Base-by-base conservation (phyloP, 306 rosid species). In the Prunus campanulata region DNA sequence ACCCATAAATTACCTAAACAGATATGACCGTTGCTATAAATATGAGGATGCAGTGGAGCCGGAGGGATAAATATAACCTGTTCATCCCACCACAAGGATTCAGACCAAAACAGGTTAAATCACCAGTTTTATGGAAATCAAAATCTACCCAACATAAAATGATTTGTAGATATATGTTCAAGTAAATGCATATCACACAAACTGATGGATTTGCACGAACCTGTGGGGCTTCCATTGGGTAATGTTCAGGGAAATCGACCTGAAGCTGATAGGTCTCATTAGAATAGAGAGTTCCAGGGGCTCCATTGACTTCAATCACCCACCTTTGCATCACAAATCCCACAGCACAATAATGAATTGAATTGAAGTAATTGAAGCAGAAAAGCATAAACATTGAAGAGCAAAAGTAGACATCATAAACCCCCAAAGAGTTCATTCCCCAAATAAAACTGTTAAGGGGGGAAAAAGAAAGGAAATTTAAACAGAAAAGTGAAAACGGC, bases 141-240 rank as follows among this genome's bases (percentile, higher is more conserved):
- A 27, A 46, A n/a, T 42, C 20, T 6, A 7, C 74, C 27, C 56
- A 70, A 68, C 9, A 76, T 63, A 59, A 49, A 6, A 66, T 44
- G 16, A 59, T 16, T 63, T 32, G 47, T 8, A 18, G 11, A 74
- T 20, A 47, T 9, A 39, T 35, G 51, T 69, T 69, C 7, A 80
- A n/a, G 49, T 8, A 49, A 70, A 30, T 1, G 75, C 13, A 16
- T 27, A 60, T 56, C 20, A 32, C 18, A 67, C 6, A 5, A 48
- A 1, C 46, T 2, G n/a, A 79, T 72, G 62, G 54, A 50, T 47
- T 51, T 47, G 49, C 16, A 60, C 78, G 47, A 63, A 96, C 99
- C 99, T 96, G 99, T 0, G 99, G 99, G 49, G 99, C 98, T 87
- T 96, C 98, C 99, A 96, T 96, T 2, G 98, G 99, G 79, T 96